These are phyloP conservation scores for Cinnamomum micranthum DNA, from an alignment of 164 flowering plant species.

Conservation along the genomic window DNA sequence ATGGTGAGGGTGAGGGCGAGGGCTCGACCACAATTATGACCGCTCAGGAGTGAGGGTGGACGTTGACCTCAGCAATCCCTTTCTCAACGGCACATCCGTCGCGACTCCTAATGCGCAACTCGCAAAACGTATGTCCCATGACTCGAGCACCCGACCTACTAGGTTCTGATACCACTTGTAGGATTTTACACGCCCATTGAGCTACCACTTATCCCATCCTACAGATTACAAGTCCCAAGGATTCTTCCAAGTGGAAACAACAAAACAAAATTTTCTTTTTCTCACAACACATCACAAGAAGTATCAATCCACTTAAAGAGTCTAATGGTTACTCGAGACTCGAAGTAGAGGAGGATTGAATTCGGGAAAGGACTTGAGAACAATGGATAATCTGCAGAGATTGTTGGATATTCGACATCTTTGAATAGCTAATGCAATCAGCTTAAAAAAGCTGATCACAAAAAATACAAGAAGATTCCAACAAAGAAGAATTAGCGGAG, in stretches of 20 bases:
- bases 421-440: slow-evolving; percentile 53
- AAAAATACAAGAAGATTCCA: not conserved
- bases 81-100: too few relatives aligned
- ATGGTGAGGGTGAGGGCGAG: too few relatives aligned
- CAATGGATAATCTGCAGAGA: slow-evolving; percentile 52
- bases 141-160: too few relatives aligned
- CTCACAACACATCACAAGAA: too few relatives aligned
- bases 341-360: slow-evolving; percentile 27
- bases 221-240: not conserved
- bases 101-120: too few relatives aligned
- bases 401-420: slow-evolving; percentile 56
- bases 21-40: too few relatives aligned
- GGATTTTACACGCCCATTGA: too few relatives aligned
- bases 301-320: too few relatives aligned
- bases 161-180: too few relatives aligned
- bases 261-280: not conserved
- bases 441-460: slow-evolving; percentile 19
- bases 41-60: too few relatives aligned
- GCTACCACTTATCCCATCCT: too few relatives aligned
- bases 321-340: slow-evolving; percentile 35
- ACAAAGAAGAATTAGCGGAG: not conserved
- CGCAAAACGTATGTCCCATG: accelerated
- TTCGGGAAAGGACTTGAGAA: slow-evolving; percentile 28
- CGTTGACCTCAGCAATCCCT: too few relatives aligned
- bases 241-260: not conserved